Conservation (phyloP, 2,329 filamentous ascomycete species). For the Ceratocystis cacaofunesta region DNA sequence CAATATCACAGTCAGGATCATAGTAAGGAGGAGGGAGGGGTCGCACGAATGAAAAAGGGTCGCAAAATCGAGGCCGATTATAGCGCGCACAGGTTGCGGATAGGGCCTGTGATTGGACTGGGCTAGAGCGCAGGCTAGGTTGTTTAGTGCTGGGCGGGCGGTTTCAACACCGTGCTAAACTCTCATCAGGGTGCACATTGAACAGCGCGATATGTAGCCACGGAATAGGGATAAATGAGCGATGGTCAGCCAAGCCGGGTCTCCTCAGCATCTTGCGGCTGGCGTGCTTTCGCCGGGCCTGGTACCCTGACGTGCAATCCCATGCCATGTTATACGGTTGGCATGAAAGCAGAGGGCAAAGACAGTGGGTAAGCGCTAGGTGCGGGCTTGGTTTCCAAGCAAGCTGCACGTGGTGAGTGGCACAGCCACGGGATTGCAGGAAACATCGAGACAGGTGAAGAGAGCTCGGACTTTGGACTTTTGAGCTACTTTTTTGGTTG, state of each 20-base stretch:
- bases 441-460: background rate
- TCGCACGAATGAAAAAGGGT: no score
- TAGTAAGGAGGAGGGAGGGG: no score
- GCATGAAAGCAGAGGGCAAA: background rate
- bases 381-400: background rate
- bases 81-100: background rate
- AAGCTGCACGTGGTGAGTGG: background rate
- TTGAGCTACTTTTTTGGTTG: background rate
- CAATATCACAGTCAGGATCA: no score
- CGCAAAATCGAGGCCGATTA: no score
- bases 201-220: no score
- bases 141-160: background rate
- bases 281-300: no score
- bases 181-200: background rate
- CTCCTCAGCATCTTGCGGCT: no score
- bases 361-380: background rate
- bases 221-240: no score
- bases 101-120: background rate
- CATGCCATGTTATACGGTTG: background rate
- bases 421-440: background rate
- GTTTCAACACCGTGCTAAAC: background rate
- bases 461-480: background rate
- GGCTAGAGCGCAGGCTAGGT: background rate
- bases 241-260: no score
- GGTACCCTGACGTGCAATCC: no score